These are phyloP conservation scores for Tilletia horrida DNA, from an alignment of 1,284 basidiomycete genomes.

Conservation along the genomic window DNA sequence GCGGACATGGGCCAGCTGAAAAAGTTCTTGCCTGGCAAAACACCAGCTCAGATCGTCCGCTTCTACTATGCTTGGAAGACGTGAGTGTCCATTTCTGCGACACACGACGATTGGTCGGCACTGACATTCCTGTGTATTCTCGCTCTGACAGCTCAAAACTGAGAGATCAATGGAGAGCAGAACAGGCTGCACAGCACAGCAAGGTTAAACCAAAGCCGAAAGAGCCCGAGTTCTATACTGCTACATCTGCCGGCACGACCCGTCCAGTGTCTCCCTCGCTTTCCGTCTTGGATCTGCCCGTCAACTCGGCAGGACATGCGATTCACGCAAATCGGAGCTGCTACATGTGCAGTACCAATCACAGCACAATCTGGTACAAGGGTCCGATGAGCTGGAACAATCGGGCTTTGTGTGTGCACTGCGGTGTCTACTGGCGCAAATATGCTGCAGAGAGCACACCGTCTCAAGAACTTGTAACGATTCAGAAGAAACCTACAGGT, in stretches of 20 bases:
- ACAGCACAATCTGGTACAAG: constrained; percentile 50
- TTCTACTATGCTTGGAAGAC: constrained; percentile 83
- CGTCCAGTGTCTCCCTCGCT: constrained; percentile 43
- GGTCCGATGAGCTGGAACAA: constrained; percentile 40
- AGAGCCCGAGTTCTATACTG: constrained; percentile 13
- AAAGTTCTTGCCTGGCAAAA: constrained; percentile 69
- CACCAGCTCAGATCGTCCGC: constrained; percentile 73
- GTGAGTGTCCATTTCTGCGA: constrained; percentile 55
- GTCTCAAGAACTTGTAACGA: constrained; percentile 37
- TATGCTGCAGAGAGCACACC: constrained; percentile 46
- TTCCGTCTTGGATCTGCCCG: constrained; percentile 25
- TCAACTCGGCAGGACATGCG: neutral
- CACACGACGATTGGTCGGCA: too few species aligned
- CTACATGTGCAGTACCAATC: constrained; percentile 44
- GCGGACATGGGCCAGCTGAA: constrained; percentile 74
- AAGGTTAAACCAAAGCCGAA: constrained; percentile 8
- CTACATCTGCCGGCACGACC: constrained; percentile 20
- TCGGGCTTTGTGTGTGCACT: constrained; percentile 44
- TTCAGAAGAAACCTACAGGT: constrained; percentile 33
- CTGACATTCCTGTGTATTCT: too few species aligned
- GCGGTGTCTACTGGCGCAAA: constrained; percentile 53
- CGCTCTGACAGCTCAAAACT: neutral
- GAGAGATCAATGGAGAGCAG: constrained; percentile 7
- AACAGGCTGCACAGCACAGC: constrained; percentile 15
- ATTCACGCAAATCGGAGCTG: constrained; percentile 25